Evolutionary conservation across 2,329 filamentous ascomycete species (phyloP), one percentile per base, ranked within the genome.

Genomic region (Fusarium sacchari): DNA sequence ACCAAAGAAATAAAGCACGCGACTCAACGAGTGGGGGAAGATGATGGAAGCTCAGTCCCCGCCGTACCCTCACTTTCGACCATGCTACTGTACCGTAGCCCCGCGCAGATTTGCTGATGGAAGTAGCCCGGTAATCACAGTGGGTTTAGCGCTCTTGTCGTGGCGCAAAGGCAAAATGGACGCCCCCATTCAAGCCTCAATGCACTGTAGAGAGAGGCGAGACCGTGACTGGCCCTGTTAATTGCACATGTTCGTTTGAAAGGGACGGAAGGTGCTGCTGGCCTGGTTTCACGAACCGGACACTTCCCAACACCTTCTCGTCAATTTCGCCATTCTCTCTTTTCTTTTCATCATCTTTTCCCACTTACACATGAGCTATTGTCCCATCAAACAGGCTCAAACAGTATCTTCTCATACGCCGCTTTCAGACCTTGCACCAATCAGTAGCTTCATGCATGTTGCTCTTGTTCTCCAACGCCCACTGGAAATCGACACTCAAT

Each of bases 11-110:
- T 26, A 62, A 67, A 65, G 74, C 71, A 74, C 73, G 65, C 71
- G 73, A 76, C 67, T 68, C 26, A 67, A 64, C 63, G 64, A 62
- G 61, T 55, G 63, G 72, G 65, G 63, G 72, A 74, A 75, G 53
- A 67, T 34, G 44, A 67, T 70, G 65, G 61, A 73, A 74, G 49
- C 60, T 60, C 60, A 66, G 69, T 56, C 28, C 24, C 39, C 66
- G 37, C 64, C 26, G 59, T 53, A 28, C 22, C 17, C 8, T 66
- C 42, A 32, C 49, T 47, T 56, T 57, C 28, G 34, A 34, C 46
- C 42, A 55, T 53, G 47, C 42, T 43, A 61, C 39, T 26, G 28
- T 60, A 58, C 39, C 30, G 28, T 60, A 58, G 72, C 68, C 60
- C 72, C 67, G 64, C 69, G 74, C 30, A 52, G 60, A 47, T 26